A percentile compares a stretch with the other conserved stretches of the same genome.
Evolutionary conservation across 768 basidiomycete species (phyloP).

Genomic region (Paxillus rubicundulus): DNA sequence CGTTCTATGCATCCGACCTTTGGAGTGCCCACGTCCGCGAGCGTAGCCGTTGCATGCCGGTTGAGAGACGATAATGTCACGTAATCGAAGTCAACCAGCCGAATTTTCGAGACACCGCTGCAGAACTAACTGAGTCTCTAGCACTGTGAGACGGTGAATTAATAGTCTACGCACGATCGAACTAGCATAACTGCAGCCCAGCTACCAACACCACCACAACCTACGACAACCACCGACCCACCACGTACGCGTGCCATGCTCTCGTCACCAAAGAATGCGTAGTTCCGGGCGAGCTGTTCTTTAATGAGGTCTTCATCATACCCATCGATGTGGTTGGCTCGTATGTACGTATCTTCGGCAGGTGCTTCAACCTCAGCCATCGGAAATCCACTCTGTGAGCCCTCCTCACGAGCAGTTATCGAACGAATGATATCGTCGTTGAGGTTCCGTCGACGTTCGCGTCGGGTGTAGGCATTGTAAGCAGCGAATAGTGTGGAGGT

Average conservation of each 20-base stretch:
- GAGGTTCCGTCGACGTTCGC: slow-evolving; percentile 52
- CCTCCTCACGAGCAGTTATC: slow-evolving; percentile 30
- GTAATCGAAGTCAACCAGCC: slow-evolving; percentile 93
- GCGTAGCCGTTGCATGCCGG: slow-evolving; percentile 85
- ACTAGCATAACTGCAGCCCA: slow-evolving; percentile 95
- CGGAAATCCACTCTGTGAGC: not conserved
- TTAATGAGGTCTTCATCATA: slow-evolving; percentile 80
- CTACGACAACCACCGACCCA: slow-evolving; percentile 82
- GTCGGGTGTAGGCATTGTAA: slow-evolving; percentile 49
- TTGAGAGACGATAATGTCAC: slow-evolving; percentile 95
- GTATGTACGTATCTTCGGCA: slow-evolving; percentile 16
- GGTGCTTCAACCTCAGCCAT: slow-evolving; percentile 2
- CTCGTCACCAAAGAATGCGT: slow-evolving; percentile 90
- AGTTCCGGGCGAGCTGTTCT: slow-evolving; percentile 92
- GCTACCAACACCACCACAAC: slow-evolving; percentile 95
- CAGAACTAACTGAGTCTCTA: not conserved
- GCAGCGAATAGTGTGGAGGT: slow-evolving; percentile 61
- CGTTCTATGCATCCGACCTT: slow-evolving; percentile 81
- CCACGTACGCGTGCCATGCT: slow-evolving; percentile 76
- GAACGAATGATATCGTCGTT: slow-evolving; percentile 56
- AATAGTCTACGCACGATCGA: slow-evolving; percentile 63
- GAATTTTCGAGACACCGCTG: slow-evolving; percentile 73
- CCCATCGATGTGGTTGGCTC: slow-evolving; percentile 20
- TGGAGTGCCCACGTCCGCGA: slow-evolving; percentile 90
- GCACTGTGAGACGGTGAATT: not conserved